Evolutionary conservation across 1,284 basidiomycete genomes (phyloP), one percentile per base, ranked within the genome.

Genomic region (Rhodotorula sp.): DNA sequence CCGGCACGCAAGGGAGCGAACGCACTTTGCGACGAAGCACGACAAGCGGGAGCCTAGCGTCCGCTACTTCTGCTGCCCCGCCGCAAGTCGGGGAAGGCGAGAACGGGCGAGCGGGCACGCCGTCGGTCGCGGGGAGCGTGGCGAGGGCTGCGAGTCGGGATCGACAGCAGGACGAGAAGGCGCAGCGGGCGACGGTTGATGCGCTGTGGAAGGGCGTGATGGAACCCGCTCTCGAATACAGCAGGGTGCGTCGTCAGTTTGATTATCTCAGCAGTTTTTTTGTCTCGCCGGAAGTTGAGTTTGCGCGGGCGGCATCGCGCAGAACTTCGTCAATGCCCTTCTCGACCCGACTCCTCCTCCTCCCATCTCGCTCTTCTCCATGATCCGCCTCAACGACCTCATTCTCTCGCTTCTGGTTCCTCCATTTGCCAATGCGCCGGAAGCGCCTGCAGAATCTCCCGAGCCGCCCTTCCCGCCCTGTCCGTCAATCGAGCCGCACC

Each of bases 151-250:
- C 30, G 22, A 55, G 40, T 44, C 40, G 24, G 46, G 55, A 62
- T 48, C n/a, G 20, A 81, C 83, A 16, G 83, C 82, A 30, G 79
- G 87, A 50, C 83, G 86, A 77, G 82, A 84, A 4, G 82, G 59
- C 44, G 67, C 78, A 24, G 72, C 78, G 73, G 76, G 58, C 62
- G 10, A 68, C 80, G 8, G 78, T 81, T 24, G 82, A 84, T 34
- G 71, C 76, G 10, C 77, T 91, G 28, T 97, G 93, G 92, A 94
- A 93, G 80, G 90, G 92, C 77, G 86, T 95, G 44, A 87, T 95
- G 79, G 92, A 92, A 74, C 90, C 93, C 3, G 89, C 90, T 10
- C 81, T 94, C 62, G 89, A 90, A 68, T 94, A 94, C 77, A 86
- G 85, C 74, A 86, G 89, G 81, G 91, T 87, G 77, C 59, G 82